Percentiles rank a stretch among this genome's conserved stretches.
phyloP scores from a whole-genome alignment of 2,329 filamentous ascomycete species.

The Westerdykella aurantiaca region DNA sequence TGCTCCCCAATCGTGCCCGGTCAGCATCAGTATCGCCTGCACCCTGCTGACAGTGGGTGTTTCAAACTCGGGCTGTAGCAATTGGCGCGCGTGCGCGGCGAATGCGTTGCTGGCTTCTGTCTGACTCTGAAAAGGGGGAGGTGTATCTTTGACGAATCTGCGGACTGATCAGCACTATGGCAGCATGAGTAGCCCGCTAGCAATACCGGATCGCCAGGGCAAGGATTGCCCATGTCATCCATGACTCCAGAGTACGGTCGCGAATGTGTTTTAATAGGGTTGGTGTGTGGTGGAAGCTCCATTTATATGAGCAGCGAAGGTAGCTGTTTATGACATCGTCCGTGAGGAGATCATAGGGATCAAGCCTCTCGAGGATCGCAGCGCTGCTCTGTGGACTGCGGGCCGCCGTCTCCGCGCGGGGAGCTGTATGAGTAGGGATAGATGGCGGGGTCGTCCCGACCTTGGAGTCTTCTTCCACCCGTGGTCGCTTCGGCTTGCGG shows the following conservation, averaged over 20 bases:
- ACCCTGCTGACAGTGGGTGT: constrained; percentile 37
- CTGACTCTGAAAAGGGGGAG: constrained; percentile 31
- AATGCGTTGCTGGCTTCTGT: constrained; percentile 40
- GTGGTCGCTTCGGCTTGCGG: constrained; percentile 34
- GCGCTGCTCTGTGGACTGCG: constrained; percentile 18
- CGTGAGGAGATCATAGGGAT: constrained; percentile 37
- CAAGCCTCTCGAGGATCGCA: constrained; percentile 25
- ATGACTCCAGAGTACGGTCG: constrained; percentile 34
- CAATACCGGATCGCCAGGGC: constrained; percentile 36
- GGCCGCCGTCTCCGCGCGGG: constrained; percentile 18
- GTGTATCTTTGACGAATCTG: constrained; percentile 36
- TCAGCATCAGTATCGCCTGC: constrained; percentile 40
- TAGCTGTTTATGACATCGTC: constrained; percentile 41
- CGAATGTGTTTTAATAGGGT: constrained; percentile 36
- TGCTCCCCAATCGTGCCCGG: constrained; percentile 44
- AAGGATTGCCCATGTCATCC: constrained; percentile 41
- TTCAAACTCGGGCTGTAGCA: constrained; percentile 38
- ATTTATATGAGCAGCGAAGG: constrained; percentile 39
- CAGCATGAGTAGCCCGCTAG: not conserved
- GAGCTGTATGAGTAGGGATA: not conserved
- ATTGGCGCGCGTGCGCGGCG: constrained; percentile 37
- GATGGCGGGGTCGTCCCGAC: constrained; percentile 8
- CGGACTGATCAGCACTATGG: not conserved
- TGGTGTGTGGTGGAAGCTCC: constrained; percentile 40
- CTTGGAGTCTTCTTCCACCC: constrained; percentile 4